phyloP scores from a whole-genome alignment of 2,329 filamentous ascomycete species.

The Neonectria coccinea region DNA sequence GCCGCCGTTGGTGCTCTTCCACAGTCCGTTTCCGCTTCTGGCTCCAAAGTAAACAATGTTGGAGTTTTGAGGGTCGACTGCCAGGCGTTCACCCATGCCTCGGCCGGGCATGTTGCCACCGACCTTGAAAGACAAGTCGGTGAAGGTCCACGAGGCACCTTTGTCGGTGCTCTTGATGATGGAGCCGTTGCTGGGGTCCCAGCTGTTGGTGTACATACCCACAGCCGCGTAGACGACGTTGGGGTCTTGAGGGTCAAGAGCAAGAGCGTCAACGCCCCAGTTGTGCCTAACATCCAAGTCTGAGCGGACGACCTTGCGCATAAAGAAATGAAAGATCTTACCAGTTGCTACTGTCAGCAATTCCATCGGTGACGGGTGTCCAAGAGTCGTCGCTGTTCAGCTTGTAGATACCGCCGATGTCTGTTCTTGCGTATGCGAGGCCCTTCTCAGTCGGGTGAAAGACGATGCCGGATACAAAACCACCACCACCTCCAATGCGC shows the following conservation, averaged over 20 bases:
- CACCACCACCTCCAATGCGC: constrained; percentile 66
- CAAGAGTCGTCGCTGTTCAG: constrained; percentile 62
- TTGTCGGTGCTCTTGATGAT: constrained; percentile 67
- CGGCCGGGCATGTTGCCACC: constrained; percentile 72
- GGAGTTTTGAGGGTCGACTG: constrained; percentile 68
- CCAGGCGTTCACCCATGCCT: constrained; percentile 69
- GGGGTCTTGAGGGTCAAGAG: constrained; percentile 65
- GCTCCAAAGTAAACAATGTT: constrained; percentile 70
- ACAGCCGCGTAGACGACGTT: constrained; percentile 65
- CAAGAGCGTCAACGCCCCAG: constrained; percentile 69
- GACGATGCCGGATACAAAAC: constrained; percentile 67
- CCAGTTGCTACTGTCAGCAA: constrained; percentile 59
- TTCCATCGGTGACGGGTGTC: constrained; percentile 58
- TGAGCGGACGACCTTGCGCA: neutral
- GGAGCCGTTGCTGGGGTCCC: constrained; percentile 67
- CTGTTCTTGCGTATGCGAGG: constrained; percentile 66
- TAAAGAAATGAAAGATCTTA: constrained; percentile 36
- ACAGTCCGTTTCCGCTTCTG: constrained; percentile 68
- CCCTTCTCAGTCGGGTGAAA: constrained; percentile 61
- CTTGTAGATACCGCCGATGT: constrained; percentile 68
- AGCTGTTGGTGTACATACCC: constrained; percentile 70
- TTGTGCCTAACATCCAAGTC: constrained; percentile 54
- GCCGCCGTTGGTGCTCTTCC: constrained; percentile 69
- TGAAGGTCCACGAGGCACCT: constrained; percentile 63
- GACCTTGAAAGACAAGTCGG: constrained; percentile 67